Percentiles rank a stretch among this genome's conserved stretches.
Conservation (phyloP, 2,329 filamentous ascomycete genomes). For the Claviceps fusiformis region DNA sequence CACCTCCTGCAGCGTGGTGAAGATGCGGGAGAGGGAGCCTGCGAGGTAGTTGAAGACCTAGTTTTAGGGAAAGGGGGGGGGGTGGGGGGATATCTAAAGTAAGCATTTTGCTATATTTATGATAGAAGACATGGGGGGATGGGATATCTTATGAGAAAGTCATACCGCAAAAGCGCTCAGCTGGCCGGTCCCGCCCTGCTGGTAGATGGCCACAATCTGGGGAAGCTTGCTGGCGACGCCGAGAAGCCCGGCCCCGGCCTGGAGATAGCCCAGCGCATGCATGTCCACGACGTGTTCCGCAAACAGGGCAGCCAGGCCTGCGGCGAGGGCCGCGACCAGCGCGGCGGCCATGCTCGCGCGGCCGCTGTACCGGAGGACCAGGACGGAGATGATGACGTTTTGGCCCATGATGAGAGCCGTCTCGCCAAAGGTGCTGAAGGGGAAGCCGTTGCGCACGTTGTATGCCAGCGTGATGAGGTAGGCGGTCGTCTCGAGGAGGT, state of each 20-base stretch:
- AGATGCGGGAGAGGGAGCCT: slow-evolving; percentile 87
- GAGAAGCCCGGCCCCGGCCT: slow-evolving; percentile 71
- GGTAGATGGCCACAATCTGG: slow-evolving; percentile 78
- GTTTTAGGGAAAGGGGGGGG: background rate
- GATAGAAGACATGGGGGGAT: background rate
- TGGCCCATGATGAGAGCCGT: slow-evolving; percentile 83
- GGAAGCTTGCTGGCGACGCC: slow-evolving; percentile 85
- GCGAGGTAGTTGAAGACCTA: slow-evolving; percentile 97
- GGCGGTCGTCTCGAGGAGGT: slow-evolving; percentile 78
- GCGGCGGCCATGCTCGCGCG: slow-evolving; percentile 53
- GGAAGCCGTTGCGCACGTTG: slow-evolving; percentile 80
- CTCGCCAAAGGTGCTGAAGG: slow-evolving; percentile 95
- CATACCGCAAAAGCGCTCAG: slow-evolving; percentile 86
- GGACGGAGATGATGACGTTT: slow-evolving; percentile 75
- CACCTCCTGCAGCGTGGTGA: slow-evolving; percentile 94
- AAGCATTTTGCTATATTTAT: too few species aligned
- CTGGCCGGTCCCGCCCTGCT: slow-evolving; percentile 81
- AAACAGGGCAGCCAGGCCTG: slow-evolving; percentile 56
- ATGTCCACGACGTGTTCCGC: slow-evolving; percentile 50
- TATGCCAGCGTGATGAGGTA: slow-evolving; percentile 88
- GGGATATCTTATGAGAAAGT: too few species aligned
- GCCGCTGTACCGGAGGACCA: slow-evolving; percentile 76
- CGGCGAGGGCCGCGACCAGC: slow-evolving; percentile 66
- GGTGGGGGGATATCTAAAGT: too few species aligned
- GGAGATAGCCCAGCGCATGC: slow-evolving; percentile 57